Evolutionary conservation across 139 green algal species (phyloP), one percentile per base, ranked within the genome.

Genomic region (Eudorina sp.): DNA sequence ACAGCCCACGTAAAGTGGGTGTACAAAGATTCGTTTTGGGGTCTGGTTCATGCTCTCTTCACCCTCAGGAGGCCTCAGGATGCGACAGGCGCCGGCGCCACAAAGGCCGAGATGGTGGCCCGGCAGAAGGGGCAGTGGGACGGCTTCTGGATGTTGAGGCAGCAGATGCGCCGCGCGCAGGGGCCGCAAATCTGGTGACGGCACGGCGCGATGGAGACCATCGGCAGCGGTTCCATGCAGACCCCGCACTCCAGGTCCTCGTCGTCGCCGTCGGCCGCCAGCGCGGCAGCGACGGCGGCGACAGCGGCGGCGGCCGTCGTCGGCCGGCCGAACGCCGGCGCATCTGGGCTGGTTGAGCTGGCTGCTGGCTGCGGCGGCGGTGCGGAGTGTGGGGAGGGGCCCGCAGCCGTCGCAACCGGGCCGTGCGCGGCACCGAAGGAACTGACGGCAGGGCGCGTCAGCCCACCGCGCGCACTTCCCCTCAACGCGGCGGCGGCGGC

Each of bases 111-210:
- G 64, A 90, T 90, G 40, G 83, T 83, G 53, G 77, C 51, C 4
- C 88, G 79, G 88, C 88, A 91, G 70, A 91, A 91, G n/a, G 88
- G 88, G 55, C 88, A 91, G 88, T 91, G 88, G 2, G 55, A 69
- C 4, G 88, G 64, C 34, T 84, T 83, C 25, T 84, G 72, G 43
- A 88, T 88, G 88, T 88, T 88, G 2, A 91, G 66, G 58, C 69
- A 88, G 45, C 55, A 79, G 38, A 91, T 84, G 46, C 70, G 69
- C 14, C 70, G 88, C 16, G 88, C 88, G 88, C 88, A 91, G 16
- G 88, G 88, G 11, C 88, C 88, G 55, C 88, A 91, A 1, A 91
- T 74, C 40, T 70, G 43, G 80, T 91, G 88, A 4, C 31, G 55
- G 70, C 88, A 91, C 0, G 88, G 88, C 69, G 68, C 29, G 0